Base-by-base conservation (phyloP, 257 asterid genomes). In the Mentha longifolia region DNA sequence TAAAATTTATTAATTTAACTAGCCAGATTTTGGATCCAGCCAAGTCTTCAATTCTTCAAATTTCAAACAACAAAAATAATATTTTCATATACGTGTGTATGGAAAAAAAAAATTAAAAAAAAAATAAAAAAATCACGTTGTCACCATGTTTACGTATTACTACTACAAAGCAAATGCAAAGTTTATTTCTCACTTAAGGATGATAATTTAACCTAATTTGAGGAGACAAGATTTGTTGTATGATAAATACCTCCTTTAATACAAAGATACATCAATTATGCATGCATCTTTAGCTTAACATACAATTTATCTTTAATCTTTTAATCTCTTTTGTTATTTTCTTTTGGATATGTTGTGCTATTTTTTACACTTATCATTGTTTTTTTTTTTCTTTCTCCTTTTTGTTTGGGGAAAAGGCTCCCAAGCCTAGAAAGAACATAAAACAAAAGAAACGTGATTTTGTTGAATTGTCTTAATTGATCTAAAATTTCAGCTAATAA, bases 381-480 rank as follows among this genome's bases (percentile, higher is more conserved):
- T 60, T 35, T 60, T 30, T 2, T 10, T 3, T 14, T 5, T 58
- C 2, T 7, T 8, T 61, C n/a, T 61, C 28, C 10, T 60, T 59
- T 58, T 60, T 33, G 45, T 30, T 8, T 33, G 17, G n/a, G 2
- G 5, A 16, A 16, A 62, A 17, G 20, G 7, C 3, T 15, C 28
- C 14, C 16, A 72, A 10, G 11, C 47, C 65, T 3, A 15, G 65
- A 52, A 31, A 25, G 16, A 45, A 61, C 0, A 61, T 37, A 45
- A 42, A 54, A 30, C 39, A 31, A 33, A 70, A 16, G 68, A 46
- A 56, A 46, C 52, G 47, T 10, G 17, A 16, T 37, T 35, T 54
- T 63, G 80, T 70, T 56, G 46, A 77, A 67, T 67, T 49, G 71
- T 72, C 67, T 51, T 42, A 72, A 77, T 72, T 72, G 72, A 33